Conservation (phyloP, 208 protist genomes). For the Wallacemonas sp. region DNA sequence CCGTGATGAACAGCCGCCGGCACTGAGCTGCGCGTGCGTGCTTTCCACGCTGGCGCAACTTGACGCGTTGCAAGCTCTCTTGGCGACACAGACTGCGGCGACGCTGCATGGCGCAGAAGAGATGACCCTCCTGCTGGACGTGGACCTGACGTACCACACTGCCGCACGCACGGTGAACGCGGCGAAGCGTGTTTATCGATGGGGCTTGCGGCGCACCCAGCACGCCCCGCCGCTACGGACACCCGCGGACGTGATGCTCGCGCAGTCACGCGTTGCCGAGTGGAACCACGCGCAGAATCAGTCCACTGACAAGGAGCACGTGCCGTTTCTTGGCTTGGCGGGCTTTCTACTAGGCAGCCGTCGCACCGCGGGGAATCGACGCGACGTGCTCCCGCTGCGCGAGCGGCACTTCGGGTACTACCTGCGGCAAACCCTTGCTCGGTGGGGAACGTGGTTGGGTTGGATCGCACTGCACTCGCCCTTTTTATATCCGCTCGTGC, state of each 20-base stretch:
- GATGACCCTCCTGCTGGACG: constrained; percentile 17
- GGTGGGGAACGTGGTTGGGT: background rate
- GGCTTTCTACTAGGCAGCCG: background rate
- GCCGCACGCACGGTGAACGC: background rate
- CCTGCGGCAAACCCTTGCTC: background rate
- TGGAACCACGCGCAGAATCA: background rate
- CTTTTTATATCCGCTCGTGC: background rate
- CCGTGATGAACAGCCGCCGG: constrained; percentile 2
- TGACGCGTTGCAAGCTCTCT: constrained; percentile 11
- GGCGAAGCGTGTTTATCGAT: background rate
- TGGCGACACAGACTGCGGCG: constrained; percentile 1
- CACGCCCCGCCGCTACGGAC: background rate
- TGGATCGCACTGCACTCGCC: constrained; percentile 3
- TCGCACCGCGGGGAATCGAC: background rate
- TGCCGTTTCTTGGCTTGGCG: background rate
- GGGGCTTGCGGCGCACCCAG: background rate
- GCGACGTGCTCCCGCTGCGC: background rate
- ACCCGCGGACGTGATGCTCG: background rate
- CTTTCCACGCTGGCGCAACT: constrained; percentile 12
- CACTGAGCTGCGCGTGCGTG: constrained; percentile 10
- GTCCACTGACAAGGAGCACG: no score
- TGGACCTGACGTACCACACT: constrained; percentile 9
- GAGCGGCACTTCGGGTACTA: background rate
- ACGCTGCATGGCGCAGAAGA: constrained; percentile 14
- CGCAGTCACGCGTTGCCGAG: background rate